Percentiles rank a stretch among this genome's conserved stretches.
Conservation (phyloP, 2,329 filamentous ascomycete genomes). For the Lachnum nothofagi region DNA sequence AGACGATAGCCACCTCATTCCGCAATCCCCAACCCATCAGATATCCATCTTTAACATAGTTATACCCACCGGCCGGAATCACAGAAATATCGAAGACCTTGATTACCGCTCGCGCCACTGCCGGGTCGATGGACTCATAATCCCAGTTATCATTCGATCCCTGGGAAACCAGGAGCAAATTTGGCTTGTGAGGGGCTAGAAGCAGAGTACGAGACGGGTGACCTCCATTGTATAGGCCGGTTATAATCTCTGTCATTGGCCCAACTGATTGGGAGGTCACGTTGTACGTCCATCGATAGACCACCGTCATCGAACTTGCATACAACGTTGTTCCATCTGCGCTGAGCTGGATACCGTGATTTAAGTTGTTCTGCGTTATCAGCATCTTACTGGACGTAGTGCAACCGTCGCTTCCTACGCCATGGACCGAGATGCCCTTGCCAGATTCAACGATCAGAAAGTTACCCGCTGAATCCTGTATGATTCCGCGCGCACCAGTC, state of each 20-base stretch:
- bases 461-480: constrained; percentile 11
- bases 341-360: constrained; percentile 10
- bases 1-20: constrained; percentile 14
- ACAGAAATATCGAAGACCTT: constrained; percentile 16
- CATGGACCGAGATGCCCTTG: constrained; percentile 12
- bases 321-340: constrained; percentile 11
- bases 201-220: constrained; percentile 14
- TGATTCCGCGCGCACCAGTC: constrained; percentile 9
- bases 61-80: constrained; percentile 13
- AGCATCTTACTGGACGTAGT: constrained; percentile 11
- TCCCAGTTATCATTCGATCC: constrained; percentile 18
- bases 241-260: constrained; percentile 6
- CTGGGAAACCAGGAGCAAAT: constrained; percentile 15
- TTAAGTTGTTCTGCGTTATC: constrained; percentile 9
- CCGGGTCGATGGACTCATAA: constrained; percentile 8
- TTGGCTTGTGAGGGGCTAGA: constrained; percentile 12
- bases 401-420: constrained; percentile 4
- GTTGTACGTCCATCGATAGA: constrained; percentile 14
- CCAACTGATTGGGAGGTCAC: constrained; percentile 4
- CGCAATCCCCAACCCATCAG: constrained; percentile 14
- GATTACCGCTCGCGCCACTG: constrained; percentile 12
- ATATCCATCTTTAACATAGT: constrained; percentile 14
- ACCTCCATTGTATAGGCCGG: constrained; percentile 15
- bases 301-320: constrained; percentile 14
- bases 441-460: constrained; percentile 9